Percentiles rank a stretch among this genome's conserved stretches.
Evolutionary conservation across 148 eudicot species (phyloP).

Genomic region (Camellia granthamiana): DNA sequence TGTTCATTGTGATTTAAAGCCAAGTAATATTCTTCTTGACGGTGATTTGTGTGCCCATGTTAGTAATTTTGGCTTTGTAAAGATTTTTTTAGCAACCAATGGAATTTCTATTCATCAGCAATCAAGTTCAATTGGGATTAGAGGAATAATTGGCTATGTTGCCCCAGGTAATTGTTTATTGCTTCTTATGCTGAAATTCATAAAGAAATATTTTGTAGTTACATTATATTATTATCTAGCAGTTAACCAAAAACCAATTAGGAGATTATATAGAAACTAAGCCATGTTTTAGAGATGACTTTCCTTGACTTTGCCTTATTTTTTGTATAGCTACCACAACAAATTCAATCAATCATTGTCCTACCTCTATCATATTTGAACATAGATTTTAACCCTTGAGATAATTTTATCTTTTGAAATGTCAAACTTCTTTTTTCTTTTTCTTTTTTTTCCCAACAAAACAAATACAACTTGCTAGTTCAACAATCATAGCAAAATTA

Average conservation of each 20-base stretch:
- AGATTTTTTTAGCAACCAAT: not conserved
- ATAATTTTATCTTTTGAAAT: not conserved
- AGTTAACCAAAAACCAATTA: too few species aligned
- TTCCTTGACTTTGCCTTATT: too few species aligned
- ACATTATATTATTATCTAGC: too few species aligned
- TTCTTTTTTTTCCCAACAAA: not conserved
- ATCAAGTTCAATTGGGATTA: not conserved
- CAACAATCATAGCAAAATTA: not conserved
- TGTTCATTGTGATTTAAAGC: not conserved
- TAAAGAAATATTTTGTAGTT: too few species aligned
- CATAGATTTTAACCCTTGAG: too few species aligned
- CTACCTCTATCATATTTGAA: too few species aligned
- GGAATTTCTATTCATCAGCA: not conserved
- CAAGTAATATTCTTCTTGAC: slow-evolving; percentile 19
- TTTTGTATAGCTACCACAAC: too few species aligned
- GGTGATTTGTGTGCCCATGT: slow-evolving; percentile 18
- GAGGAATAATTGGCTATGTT: slow-evolving; percentile 11
- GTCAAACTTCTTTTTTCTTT: not conserved
- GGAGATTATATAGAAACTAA: too few species aligned
- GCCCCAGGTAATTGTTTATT: slow-evolving; percentile 12
- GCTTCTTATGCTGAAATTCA: too few species aligned
- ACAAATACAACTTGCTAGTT: not conserved
- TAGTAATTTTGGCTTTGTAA: slow-evolving; percentile 19
- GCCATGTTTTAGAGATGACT: too few species aligned
- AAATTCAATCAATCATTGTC: too few species aligned